Base-by-base conservation (phyloP, 2,329 filamentous ascomycete species). In the Aspergillus pseudotamarii region DNA sequence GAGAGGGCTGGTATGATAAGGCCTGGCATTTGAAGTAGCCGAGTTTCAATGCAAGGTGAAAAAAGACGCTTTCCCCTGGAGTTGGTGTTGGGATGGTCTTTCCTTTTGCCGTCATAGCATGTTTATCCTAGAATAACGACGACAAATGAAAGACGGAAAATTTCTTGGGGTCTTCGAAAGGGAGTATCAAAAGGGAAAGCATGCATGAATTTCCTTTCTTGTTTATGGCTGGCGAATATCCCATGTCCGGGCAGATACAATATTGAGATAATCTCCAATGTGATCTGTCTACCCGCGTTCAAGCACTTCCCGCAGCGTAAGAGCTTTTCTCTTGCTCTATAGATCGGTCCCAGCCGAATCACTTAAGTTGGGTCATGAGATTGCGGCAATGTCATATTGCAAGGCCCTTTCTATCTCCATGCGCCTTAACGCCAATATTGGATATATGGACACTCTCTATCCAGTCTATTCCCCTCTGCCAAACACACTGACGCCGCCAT, bases 401-500 rank as follows among this genome's bases (percentile, higher is more conserved):
- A 64, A 28, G 30, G 57, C 65, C 62, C 58, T 58, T 62, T 58
- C 36, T 64, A 50, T 64, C 23, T 51, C 57, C 41, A 56, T 56
- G 41, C 51, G 59, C 60, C 53, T 34, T 8, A 61, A 63, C 60
- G 36, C 58, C 36, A 38, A 34, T 51, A 59, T 34, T 58, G 57
- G 57, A 32, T 26, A 30, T 26, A 50, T 62, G 36, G 41, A 36
- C 32, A 53, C 54, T 6, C 8, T 59, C 59, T 58, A 53, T 46
- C 38, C 23, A 67, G 65, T 71, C 68, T 78, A 86, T 73, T 89
- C 87, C 6, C 94, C 93, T 73, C 93, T 86, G 73, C 92, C 92
- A 82, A 97, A 97, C 9, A 97, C 91, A 72, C 84, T 90, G 28
- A 93, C 92, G 26, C 86, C 86, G 1, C 92, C 92, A 80, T 97